Conservation (phyloP, 1,139 yeast genomes). For the Suhomyces bokatorum region DNA sequence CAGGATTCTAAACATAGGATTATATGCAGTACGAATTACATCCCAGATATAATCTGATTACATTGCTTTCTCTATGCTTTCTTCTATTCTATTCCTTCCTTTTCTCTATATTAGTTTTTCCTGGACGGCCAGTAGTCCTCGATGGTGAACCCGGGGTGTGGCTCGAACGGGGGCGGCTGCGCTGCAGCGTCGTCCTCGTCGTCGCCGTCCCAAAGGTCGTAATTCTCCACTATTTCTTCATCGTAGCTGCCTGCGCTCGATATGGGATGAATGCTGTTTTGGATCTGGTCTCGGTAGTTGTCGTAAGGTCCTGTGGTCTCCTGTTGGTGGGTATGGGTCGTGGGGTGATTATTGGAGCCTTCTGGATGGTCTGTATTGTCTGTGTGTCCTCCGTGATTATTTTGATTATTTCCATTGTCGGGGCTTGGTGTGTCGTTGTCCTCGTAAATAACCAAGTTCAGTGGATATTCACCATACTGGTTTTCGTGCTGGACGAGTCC, state of each 20-base stretch:
- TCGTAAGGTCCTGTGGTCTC: neutral
- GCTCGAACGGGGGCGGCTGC: constrained; percentile 35
- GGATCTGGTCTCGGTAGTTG: neutral
- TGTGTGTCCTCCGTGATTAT: too few relatives aligned
- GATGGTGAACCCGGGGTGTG: constrained; percentile 34
- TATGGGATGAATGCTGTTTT: neutral
- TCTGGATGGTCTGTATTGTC: neutral
- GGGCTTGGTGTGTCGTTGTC: neutral
- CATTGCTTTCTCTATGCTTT: neutral
- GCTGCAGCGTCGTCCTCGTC: constrained; percentile 10
- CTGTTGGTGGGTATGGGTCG: neutral
- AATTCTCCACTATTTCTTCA: constrained; percentile 31
- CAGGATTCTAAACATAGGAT: too few relatives aligned
- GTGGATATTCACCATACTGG: constrained; percentile 8
- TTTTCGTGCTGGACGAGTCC: constrained; percentile 3
- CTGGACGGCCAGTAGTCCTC: constrained; percentile 40
- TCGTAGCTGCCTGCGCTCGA: constrained; percentile 21
- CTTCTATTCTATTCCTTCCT: neutral
- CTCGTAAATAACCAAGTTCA: constrained; percentile 5
- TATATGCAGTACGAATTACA: too few relatives aligned
- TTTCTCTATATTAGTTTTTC: constrained; percentile 5
- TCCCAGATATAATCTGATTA: too few relatives aligned
- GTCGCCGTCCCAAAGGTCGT: constrained; percentile 30
- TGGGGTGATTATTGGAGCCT: neutral
- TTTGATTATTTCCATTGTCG: neutral